These are phyloP conservation scores for Colletotrichum gloeosporioides DNA, from an alignment of 2,329 filamentous ascomycete genomes.

Conservation along the genomic window DNA sequence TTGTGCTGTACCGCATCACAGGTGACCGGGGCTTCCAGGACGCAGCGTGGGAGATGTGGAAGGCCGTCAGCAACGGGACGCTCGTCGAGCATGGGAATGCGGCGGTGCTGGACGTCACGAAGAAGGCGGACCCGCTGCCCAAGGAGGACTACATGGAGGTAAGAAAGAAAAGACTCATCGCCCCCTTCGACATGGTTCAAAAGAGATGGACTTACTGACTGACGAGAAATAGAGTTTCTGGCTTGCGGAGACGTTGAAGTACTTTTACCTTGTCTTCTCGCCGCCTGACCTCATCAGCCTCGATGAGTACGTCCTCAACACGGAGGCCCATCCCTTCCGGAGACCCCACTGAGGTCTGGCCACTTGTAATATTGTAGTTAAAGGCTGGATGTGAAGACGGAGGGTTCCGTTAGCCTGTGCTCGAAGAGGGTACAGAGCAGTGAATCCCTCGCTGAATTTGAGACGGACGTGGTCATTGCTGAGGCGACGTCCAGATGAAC, in stretches of 20 bases:
- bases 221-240: conserved; percentile 64
- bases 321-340: conserved; percentile 54
- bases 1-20: conserved; percentile 59
- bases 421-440: no score
- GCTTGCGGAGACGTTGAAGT: conserved; percentile 77
- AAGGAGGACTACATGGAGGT: conserved; percentile 47
- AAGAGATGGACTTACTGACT: neutral
- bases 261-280: conserved; percentile 76
- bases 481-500: neutral
- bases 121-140: conserved; percentile 44
- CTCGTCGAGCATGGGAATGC: conserved; percentile 53
- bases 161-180: neutral
- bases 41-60: conserved; percentile 59
- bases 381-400: neutral
- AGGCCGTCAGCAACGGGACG: conserved; percentile 51
- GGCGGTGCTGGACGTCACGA: conserved; percentile 55
- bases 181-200: rapidly evolving
- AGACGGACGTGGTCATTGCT: neutral
- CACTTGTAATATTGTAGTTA: neutral
- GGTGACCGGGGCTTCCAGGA: conserved; percentile 53
- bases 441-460: neutral
- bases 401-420: neutral
- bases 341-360: neutral
- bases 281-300: conserved; percentile 66
- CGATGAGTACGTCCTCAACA: conserved; percentile 71